These are phyloP conservation scores for Globisporangium perplexum DNA, from an alignment of 352 stramenopile species.

Conservation along the genomic window DNA sequence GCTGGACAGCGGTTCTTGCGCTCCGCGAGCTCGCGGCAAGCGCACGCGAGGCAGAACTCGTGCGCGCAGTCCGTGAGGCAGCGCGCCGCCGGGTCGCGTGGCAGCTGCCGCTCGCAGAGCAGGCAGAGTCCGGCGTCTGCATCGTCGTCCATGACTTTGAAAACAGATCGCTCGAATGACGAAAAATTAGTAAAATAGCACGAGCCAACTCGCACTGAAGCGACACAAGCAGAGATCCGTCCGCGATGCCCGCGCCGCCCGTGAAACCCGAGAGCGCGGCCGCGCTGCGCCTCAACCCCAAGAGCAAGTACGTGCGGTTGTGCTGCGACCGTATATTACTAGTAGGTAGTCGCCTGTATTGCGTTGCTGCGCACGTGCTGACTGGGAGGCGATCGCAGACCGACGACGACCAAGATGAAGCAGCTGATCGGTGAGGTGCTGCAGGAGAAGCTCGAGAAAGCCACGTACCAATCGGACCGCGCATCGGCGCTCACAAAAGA, in stretches of 20 bases:
- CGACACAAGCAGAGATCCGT: neutral
- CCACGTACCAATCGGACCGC: conserved; percentile 66
- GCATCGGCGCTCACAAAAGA: conserved; percentile 77
- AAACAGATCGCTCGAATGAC: no score
- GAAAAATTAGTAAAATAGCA: no score
- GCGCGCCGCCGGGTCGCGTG: conserved; percentile 24
- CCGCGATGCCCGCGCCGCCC: conserved; percentile 30
- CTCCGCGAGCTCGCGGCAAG: conserved; percentile 42
- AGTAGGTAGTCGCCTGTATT: neutral
- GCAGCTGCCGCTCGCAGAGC: conserved; percentile 44
- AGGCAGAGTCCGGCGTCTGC: conserved; percentile 51
- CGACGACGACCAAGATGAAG: conserved; percentile 80
- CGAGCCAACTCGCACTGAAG: neutral
- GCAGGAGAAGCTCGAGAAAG: conserved; percentile 58
- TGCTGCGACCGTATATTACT: neutral
- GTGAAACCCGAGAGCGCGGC: conserved; percentile 33
- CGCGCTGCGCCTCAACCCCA: conserved; percentile 50
- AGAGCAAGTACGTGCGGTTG: conserved; percentile 25
- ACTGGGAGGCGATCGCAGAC: conserved; percentile 15
- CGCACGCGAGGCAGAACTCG: conserved; percentile 73
- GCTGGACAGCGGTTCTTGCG: conserved; percentile 65
- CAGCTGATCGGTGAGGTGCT: conserved; percentile 63
- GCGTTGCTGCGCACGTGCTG: neutral
- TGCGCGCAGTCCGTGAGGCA: conserved; percentile 77
- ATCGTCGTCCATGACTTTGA: no score